These are phyloP conservation scores for Myriosclerotinia duriaeana DNA, from an alignment of 2,329 filamentous ascomycete species.

Conservation along the genomic window DNA sequence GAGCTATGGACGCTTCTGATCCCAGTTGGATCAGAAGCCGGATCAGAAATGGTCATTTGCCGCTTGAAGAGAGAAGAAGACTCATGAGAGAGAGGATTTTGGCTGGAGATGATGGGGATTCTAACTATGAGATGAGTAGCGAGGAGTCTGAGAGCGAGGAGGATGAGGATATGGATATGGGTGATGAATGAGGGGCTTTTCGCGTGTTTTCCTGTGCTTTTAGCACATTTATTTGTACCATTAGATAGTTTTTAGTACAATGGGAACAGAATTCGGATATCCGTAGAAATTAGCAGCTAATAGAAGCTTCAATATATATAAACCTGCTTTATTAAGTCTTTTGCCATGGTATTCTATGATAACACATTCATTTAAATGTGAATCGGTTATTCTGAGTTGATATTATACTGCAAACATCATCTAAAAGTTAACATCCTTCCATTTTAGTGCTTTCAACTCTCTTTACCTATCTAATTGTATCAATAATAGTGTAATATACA, in stretches of 20 bases:
- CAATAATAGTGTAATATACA: no score
- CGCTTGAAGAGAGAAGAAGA: no score
- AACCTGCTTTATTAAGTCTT: background rate
- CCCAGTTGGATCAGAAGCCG: no score
- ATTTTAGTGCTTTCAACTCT: no score
- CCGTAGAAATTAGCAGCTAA: rapidly evolving
- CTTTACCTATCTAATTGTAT: no score
- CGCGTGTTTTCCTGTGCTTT: background rate
- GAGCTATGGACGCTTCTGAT: no score
- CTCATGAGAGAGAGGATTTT: background rate
- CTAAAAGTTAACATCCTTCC: no score
- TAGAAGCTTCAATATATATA: background rate
- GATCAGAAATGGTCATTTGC: no score
- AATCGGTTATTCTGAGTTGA: background rate
- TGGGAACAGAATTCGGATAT: rapidly evolving
- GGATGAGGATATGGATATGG: no score
- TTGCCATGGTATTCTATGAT: background rate
- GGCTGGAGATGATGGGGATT: background rate
- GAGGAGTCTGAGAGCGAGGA: no score
- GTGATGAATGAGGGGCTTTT: background rate
- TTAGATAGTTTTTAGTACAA: background rate
- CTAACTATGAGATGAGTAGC: no score
- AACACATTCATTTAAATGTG: background rate
- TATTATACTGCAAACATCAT: no score
- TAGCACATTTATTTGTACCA: background rate